A percentile compares a stretch with the other conserved stretches of the same genome.
phyloP scores from a whole-genome alignment of 2,329 filamentous ascomycete species.

The Malbranchea zuffiana region DNA sequence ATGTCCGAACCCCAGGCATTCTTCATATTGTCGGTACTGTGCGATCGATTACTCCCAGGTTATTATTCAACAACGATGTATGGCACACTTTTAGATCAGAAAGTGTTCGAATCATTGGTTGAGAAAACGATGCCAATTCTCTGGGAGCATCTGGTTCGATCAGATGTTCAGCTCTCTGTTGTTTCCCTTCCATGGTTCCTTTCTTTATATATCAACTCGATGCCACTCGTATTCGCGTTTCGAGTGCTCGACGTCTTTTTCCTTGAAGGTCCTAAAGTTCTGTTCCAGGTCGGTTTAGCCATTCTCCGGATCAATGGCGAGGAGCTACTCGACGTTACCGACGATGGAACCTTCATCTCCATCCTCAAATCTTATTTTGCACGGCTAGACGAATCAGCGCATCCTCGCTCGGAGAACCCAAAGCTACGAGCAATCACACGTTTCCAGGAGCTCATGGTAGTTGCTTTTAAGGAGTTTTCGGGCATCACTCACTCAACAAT shows the following conservation, averaged over 20 bases:
- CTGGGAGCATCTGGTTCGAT: conserved; percentile 96
- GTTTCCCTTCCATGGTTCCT: conserved; percentile 97
- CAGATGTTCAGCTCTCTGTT: conserved; percentile 91
- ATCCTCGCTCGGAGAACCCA: conserved; percentile 88
- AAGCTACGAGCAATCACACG: conserved; percentile 88
- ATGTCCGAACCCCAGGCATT: conserved; percentile 96
- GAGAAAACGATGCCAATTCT: conserved; percentile 97
- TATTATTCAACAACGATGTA: conserved; percentile 99
- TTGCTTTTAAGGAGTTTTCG: conserved; percentile 96
- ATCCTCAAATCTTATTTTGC: conserved; percentile 92
- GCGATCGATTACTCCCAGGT: conserved; percentile 82
- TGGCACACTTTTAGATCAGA: conserved; percentile 88
- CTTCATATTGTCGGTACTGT: conserved; percentile 81
- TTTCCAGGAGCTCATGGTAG: conserved; percentile 98
- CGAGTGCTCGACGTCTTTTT: conserved; percentile 96
- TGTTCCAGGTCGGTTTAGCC: conserved; percentile 95
- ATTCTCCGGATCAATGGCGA: conserved; percentile 96
- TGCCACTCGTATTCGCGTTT: conserved; percentile 96
- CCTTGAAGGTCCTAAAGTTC: conserved; percentile 88
- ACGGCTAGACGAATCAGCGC: conserved; percentile 84
- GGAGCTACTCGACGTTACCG: conserved; percentile 80
- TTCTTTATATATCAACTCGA: conserved; percentile 97
- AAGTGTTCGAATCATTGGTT: conserved; percentile 95
- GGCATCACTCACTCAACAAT: conserved; percentile 90
- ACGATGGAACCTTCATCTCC: conserved; percentile 94